Evolutionary conservation across 2,329 filamentous ascomycete species (phyloP), one percentile per base, ranked within the genome.

Genomic region (Bipolaris sorokiniana): DNA sequence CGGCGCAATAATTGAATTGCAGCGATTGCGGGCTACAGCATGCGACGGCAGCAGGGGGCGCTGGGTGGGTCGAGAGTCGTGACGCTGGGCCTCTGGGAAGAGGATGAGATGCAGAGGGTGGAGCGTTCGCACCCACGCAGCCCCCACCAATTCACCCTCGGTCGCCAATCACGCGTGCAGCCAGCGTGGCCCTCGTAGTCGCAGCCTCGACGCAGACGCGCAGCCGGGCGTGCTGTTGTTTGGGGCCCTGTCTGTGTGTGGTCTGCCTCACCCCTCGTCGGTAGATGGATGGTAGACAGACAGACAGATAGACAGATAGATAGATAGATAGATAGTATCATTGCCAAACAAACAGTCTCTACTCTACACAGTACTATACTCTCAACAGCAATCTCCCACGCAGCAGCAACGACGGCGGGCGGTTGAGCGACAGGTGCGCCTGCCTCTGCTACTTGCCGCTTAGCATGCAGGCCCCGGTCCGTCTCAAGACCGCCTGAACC

Each of bases 41-140:
- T 62, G 54, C 66, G 60, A 65, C 60, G 59, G 56, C 60, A 61
- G 66, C 65, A 58, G 61, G 62, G 63, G 65, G 61, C 66, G 60
- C 62, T 54, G 41, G 54, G 65, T 56, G 62, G 64, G 62, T 61
- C 61, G 63, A 56, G 59, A 59, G 56, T 63, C 42, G 54, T 56
- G 56, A 58, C 58, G 58, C 54, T 57, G 52, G 52, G 51, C 42
- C 38, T 38, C 52, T 48, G 40, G 28, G 52, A 51, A 48, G 52
- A 48, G 57, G 28, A 44, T 62, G 61, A 60, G 61, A 58, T 61
- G 61, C 48, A 48, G 46, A 22, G 45, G 45, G 50, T 47, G 52
- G 56, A 56, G 54, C 41, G 53, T 59, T 61, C 62, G 62, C 61
- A 52, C 63, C 65, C 64, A 66, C 63, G 62, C 42, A 13, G 51